Evolutionary conservation across 192 early-diverging fungal genomes (phyloP).

Genomic region (Linnemannia elongata): DNA sequence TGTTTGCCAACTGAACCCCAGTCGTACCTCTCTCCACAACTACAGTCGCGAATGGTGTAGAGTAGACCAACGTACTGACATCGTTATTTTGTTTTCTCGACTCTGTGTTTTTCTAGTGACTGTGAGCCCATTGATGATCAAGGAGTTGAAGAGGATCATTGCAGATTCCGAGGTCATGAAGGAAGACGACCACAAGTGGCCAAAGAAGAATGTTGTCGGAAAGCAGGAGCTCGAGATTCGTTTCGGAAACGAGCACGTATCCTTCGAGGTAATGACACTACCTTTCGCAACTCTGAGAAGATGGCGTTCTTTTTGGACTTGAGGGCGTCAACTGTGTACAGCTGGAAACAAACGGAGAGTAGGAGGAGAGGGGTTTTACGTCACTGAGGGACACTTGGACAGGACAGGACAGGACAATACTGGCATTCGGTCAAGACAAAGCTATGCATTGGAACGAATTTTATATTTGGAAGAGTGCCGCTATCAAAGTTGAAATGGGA

Average conservation of each 20-base stretch:
- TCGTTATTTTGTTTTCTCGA: background rate
- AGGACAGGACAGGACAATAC: no score
- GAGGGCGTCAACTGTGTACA: no score
- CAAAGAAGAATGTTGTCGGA: conserved; percentile 89
- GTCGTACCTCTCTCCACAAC: background rate
- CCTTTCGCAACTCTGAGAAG: no score
- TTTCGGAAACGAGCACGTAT: conserved; percentile 91
- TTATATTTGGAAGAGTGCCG: no score
- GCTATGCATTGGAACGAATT: no score
- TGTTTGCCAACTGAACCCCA: background rate
- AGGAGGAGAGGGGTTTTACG: background rate
- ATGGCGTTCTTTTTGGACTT: no score
- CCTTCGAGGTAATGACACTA: conserved; percentile 79
- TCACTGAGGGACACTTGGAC: no score
- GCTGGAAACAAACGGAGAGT: background rate
- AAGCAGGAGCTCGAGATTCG: conserved; percentile 95
- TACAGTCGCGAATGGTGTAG: background rate
- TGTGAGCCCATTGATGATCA: conserved; percentile 83
- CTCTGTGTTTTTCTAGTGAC: conserved; percentile 65
- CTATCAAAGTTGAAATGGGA: no score
- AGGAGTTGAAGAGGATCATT: conserved; percentile 92
- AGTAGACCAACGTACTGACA: background rate
- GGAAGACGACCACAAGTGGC: conserved; percentile 95
- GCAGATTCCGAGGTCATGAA: conserved; percentile 92
- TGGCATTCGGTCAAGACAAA: no score